Percentiles rank a stretch among this genome's conserved stretches.
phyloP scores from a whole-genome alignment of 208 protist genomes.

The Trypanosoma mega region DNA sequence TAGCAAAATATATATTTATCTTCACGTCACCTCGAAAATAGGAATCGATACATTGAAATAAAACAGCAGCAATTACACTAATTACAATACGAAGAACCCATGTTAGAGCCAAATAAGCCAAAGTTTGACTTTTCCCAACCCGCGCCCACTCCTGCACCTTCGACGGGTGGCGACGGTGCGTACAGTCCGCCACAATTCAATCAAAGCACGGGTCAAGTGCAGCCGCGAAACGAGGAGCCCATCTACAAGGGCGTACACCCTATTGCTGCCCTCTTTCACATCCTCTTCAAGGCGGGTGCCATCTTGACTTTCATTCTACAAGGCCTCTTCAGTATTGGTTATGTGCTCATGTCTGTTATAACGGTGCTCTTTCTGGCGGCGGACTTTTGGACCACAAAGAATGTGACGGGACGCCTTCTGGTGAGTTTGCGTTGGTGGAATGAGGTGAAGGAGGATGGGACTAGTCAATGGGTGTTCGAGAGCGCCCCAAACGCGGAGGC shows the following conservation, averaged over 20 bases:
- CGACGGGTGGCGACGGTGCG: neutral
- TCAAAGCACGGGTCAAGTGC: slow-evolving; percentile 5
- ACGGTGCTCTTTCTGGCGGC: slow-evolving; percentile 84
- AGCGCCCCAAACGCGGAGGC: slow-evolving; percentile 62
- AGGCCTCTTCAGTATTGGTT: slow-evolving; percentile 51
- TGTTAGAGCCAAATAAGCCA: slow-evolving; percentile 26
- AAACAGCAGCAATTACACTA: neutral
- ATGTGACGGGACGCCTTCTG: slow-evolving; percentile 92
- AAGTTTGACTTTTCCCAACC: slow-evolving; percentile 3
- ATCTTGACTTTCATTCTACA: slow-evolving; percentile 84
- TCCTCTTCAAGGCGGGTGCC: slow-evolving; percentile 82
- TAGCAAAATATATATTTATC: neutral
- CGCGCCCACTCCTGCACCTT: neutral
- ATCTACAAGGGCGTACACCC: slow-evolving; percentile 85
- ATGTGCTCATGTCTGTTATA: slow-evolving; percentile 84
- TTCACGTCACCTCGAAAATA: no score
- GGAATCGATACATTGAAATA: slow-evolving; percentile 4
- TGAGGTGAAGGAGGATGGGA: slow-evolving; percentile 91
- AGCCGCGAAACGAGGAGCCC: slow-evolving; percentile 17
- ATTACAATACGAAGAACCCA: neutral
- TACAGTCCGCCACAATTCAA: slow-evolving; percentile 4
- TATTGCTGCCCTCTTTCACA: slow-evolving; percentile 84
- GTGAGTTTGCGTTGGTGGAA: slow-evolving; percentile 95
- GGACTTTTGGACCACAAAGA: slow-evolving; percentile 96
- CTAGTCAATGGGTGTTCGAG: slow-evolving; percentile 93